Percentiles rank a stretch among this genome's conserved stretches.
These are phyloP conservation scores for Cyberlindnera meyerae DNA, from an alignment of 805 yeast species.

Conservation along the genomic window DNA sequence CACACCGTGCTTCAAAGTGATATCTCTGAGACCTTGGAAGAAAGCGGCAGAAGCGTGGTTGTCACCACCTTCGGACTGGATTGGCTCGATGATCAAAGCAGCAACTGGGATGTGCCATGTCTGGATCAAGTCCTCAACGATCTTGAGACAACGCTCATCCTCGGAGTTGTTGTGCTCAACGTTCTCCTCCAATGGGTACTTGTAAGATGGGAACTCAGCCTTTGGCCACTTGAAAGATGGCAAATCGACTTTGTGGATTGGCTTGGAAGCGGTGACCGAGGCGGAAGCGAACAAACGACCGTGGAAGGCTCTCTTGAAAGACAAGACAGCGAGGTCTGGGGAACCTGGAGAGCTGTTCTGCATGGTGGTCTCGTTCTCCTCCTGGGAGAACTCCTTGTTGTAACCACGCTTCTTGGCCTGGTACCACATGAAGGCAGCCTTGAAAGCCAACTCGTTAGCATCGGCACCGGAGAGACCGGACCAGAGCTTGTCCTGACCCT, in stretches of 20 bases:
- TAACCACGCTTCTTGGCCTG: constrained; percentile 66
- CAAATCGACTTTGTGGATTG: constrained; percentile 86
- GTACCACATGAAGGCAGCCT: constrained; percentile 82
- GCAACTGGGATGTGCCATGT: constrained; percentile 78
- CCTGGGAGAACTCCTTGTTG: constrained; percentile 51
- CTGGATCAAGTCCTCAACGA: constrained; percentile 65
- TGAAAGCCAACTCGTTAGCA: constrained; percentile 81
- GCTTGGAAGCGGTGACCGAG: constrained; percentile 89
- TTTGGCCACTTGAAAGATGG: constrained; percentile 97
- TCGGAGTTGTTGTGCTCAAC: constrained; percentile 63
- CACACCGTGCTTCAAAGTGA: constrained; percentile 65
- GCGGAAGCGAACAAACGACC: constrained; percentile 92
- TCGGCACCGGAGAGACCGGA: constrained; percentile 81
- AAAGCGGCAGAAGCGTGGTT: constrained; percentile 74
- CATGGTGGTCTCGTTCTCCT: constrained; percentile 75
- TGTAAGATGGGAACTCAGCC: constrained; percentile 82
- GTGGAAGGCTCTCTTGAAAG: constrained; percentile 88
- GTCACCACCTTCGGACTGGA: constrained; percentile 90
- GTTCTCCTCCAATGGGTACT: constrained; percentile 75
- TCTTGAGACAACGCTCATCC: constrained; percentile 74
- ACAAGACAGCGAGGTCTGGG: constrained; percentile 78
- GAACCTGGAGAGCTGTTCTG: constrained; percentile 81
- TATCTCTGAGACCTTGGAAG: constrained; percentile 78
- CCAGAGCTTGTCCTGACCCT: constrained; percentile 72
- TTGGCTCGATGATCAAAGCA: constrained; percentile 85